Evolutionary conservation across 108 stramenopile genomes (phyloP).

Genomic region (Chaetoceros tenuissimus): DNA sequence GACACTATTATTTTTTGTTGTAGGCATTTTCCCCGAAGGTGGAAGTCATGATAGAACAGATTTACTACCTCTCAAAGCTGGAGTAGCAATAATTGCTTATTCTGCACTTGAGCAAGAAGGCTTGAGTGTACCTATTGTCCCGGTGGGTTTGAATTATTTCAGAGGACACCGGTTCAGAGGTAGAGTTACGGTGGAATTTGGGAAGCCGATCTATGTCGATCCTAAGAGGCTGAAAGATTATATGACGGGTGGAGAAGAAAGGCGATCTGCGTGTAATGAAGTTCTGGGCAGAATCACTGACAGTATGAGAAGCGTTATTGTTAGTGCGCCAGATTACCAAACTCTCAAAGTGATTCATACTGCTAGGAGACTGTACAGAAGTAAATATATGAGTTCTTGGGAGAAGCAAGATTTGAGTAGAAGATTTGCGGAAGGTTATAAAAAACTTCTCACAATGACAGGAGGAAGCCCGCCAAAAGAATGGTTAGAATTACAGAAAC

Average conservation of each 20-base stretch:
- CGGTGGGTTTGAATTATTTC: conserved; percentile 97
- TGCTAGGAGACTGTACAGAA: conserved; percentile 82
- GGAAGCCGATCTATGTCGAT: conserved; percentile 70
- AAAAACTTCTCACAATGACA: conserved; percentile 51
- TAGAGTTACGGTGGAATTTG: conserved; percentile 83
- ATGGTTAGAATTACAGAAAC: conserved; percentile 69
- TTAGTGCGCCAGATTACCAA: conserved; percentile 92
- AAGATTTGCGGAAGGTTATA: conserved; percentile 92
- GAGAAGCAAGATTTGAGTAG: conserved; percentile 90
- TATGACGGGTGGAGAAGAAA: conserved; percentile 54
- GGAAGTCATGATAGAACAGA: conserved; percentile 97
- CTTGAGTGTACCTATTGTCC: conserved; percentile 89
- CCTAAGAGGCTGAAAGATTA: conserved; percentile 54
- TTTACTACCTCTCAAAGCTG: conserved; percentile 95
- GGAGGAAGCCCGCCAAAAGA: conserved; percentile 71
- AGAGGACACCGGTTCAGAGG: conserved; percentile 89
- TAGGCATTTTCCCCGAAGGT: conserved; percentile 98
- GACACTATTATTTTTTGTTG: not conserved
- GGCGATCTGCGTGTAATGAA: conserved; percentile 72
- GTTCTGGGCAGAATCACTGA: conserved; percentile 79
- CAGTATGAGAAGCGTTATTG: conserved; percentile 89
- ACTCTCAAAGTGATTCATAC: conserved; percentile 89
- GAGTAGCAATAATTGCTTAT: conserved; percentile 95
- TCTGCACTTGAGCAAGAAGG: conserved; percentile 84
- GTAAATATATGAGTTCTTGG: conserved; percentile 21